Evolutionary conservation across 2,329 filamentous ascomycete species (phyloP), one percentile per base, ranked within the genome.

Genomic region (Nigrograna mackinnonii): DNA sequence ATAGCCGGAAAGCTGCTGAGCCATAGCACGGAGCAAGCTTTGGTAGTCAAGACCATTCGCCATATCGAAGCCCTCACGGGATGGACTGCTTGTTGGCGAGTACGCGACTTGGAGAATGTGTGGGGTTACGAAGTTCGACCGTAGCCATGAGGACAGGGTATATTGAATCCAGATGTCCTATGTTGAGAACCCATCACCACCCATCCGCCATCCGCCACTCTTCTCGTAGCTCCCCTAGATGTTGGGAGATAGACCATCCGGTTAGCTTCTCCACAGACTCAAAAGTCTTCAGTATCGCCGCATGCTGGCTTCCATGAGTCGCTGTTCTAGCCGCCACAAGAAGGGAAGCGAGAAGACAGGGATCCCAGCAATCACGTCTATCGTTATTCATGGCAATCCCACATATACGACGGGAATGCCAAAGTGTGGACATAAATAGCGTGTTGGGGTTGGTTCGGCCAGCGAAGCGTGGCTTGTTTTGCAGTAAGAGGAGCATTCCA

Each of bases 61-160:
- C 71, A 67, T 31, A 80, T 80, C 41, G 78, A 81, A 49, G 58
- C 67, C 4, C 67, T 72, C 46, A 81, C 76, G 1, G 78, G 79
- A 5, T 81, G 79, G 79, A 76, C 71, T 17, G 71, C 74, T 2
- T 70, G 66, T 31, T 81, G 78, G 78, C 68, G 78, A n/a, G 75
- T 79, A 24, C 58, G 67, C 2, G 78, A 81, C 55, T 60, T 81
- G 2, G 74, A 80, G 46, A 49, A 59, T 39, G 58, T 63, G 0
- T 63, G 58, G 56, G 58, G 58, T 4, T 59, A 60, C 32, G 58
- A 52, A 22, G 39, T 58, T 26, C 50, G 47, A 16, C 43, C 37
- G 13, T 40, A 42, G 14, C 7, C 22, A 1, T 52, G 40, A 53
- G 4, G 11, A 13, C 20, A 17, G 20, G 6, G 6, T 13, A 6